These are phyloP conservation scores for Pyrenochaeta sp. DNA, from an alignment of 2,329 filamentous ascomycete genomes.

Conservation along the genomic window DNA sequence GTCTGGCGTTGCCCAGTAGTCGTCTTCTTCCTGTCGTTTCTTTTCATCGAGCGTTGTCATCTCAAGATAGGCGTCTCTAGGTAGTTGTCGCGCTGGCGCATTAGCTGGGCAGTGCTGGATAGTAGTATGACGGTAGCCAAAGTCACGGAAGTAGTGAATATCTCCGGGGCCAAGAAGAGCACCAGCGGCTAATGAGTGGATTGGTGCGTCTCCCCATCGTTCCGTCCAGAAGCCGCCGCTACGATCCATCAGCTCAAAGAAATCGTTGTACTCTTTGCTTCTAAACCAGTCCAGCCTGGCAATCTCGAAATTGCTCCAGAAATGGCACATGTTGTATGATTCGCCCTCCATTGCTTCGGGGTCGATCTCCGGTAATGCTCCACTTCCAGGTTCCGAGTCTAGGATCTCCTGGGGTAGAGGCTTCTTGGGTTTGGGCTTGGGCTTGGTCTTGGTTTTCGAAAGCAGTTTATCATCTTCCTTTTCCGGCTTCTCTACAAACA, in stretches of 20 bases:
- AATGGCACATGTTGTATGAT: constrained; percentile 99
- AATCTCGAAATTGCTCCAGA: constrained; percentile 99
- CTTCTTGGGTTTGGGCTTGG: constrained; percentile 71
- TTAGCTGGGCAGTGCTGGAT: constrained; percentile 99
- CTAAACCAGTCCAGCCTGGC: constrained; percentile 94
- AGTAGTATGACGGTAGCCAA: constrained; percentile 97
- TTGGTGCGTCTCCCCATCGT: constrained; percentile 97
- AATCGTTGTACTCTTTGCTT: constrained; percentile 96
- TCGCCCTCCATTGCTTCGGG: constrained; percentile 96
- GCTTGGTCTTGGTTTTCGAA: constrained; percentile 69
- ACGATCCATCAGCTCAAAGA: constrained; percentile 98
- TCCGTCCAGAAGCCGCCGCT: constrained; percentile 99
- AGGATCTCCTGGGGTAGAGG: constrained; percentile 82
- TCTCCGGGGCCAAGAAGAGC: constrained; percentile 81
- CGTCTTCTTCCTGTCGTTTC: constrained; percentile 88
- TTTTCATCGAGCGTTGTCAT: constrained; percentile 82
- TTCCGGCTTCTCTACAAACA: constrained; percentile 86
- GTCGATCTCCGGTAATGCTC: constrained; percentile 81
- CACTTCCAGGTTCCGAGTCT: constrained; percentile 74
- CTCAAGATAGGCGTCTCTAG: constrained; percentile 81
- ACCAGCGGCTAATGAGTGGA: constrained; percentile 95
- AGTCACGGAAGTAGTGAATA: constrained; percentile 98
- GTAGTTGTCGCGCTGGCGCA: constrained; percentile 85
- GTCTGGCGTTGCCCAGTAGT: constrained; percentile 93
- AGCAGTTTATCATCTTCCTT: constrained; percentile 63